Conservation (phyloP, 345 rosid genomes). For the Carallia brachiata region DNA sequence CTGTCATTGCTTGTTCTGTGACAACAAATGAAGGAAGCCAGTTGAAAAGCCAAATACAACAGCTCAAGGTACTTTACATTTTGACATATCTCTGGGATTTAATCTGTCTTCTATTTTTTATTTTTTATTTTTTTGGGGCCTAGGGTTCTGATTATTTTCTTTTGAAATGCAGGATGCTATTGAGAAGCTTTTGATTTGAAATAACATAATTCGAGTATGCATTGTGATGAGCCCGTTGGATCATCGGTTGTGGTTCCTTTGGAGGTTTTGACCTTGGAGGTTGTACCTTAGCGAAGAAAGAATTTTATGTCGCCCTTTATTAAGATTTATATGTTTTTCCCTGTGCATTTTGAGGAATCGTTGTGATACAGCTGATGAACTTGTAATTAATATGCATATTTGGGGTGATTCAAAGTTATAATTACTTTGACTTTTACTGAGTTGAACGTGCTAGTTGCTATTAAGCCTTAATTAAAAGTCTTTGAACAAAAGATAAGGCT, state of each 20-base stretch:
- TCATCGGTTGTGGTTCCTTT: slow-evolving; percentile 29
- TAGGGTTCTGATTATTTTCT: neutral
- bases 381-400: no score
- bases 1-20: slow-evolving; percentile 89
- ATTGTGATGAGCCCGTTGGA: slow-evolving; percentile 89
- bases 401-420: no score
- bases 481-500: no score
- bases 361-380: no score
- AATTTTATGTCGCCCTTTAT: slow-evolving; percentile 3
- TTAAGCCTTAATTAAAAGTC: no score
- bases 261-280: slow-evolving; percentile 65
- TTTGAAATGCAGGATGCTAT: slow-evolving; percentile 77
- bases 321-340: slow-evolving; percentile 1
- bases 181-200: slow-evolving; percentile 83
- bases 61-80: slow-evolving; percentile 61
- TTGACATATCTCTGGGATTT: neutral
- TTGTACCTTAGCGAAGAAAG: slow-evolving; percentile 20
- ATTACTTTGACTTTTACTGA: no score
- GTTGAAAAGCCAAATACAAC: slow-evolving; percentile 79
- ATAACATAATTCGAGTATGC: slow-evolving; percentile 20
- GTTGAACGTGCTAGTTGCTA: no score
- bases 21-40: slow-evolving; percentile 86
- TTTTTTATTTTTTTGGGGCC: neutral
- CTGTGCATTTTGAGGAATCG: neutral
- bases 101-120: neutral